Evolutionary conservation across 1,139 yeast genomes (phyloP).

Genomic region (Ogataea hybrid): DNA sequence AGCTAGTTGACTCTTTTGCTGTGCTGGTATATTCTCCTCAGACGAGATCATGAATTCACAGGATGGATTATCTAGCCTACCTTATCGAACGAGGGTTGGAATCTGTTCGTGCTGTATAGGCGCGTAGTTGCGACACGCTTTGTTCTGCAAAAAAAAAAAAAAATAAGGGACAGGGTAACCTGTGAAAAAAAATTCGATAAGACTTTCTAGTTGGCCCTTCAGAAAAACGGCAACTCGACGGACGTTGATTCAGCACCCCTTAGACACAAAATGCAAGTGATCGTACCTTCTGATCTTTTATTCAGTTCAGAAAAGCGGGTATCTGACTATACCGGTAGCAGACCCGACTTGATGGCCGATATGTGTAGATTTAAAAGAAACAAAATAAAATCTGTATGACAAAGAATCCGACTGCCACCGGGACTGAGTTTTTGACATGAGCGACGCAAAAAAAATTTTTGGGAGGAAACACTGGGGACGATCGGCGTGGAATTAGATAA

Average conservation of each 20-base stretch:
- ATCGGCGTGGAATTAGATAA: constrained; percentile 3
- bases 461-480: neutral
- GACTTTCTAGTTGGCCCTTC: constrained; percentile 3
- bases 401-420: constrained; percentile 3
- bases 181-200: constrained; percentile 7
- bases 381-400: constrained; percentile 6
- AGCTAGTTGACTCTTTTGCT: constrained; percentile 13
- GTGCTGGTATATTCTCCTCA: constrained; percentile 4
- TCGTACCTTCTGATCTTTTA: neutral
- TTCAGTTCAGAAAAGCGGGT: neutral
- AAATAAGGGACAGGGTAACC: constrained; percentile 5
- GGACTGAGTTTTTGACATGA: constrained; percentile 4
- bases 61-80: neutral
- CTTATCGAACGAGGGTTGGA: constrained; percentile 1
- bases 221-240: constrained; percentile 4
- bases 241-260: neutral
- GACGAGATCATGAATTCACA: constrained; percentile 6
- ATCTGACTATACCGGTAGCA: neutral
- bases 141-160: neutral
- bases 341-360: neutral
- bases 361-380: constrained; percentile 5
- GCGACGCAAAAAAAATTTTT: constrained; percentile 5
- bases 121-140: constrained; percentile 10
- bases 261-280: neutral
- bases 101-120: constrained; percentile 1